Conservation (phyloP, 2,329 filamentous ascomycete genomes). For the Colletotrichum nymphaeae region DNA sequence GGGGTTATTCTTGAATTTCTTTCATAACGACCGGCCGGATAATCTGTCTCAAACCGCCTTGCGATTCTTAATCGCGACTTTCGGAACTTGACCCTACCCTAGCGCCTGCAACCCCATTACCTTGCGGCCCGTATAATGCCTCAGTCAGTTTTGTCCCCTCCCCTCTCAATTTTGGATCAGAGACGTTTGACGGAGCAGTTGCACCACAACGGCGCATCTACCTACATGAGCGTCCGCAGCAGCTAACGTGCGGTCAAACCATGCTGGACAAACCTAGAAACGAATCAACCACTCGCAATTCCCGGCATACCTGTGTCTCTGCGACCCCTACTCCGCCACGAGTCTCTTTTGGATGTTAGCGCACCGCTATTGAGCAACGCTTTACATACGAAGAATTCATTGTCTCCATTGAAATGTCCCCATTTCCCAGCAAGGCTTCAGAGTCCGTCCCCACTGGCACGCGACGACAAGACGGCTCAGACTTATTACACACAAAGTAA, state of each 20-base stretch:
- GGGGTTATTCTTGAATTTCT: neutral
- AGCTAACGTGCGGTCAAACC: neutral
- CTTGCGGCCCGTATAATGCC: neutral
- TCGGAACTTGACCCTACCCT: neutral
- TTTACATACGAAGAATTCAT: conserved; percentile 30
- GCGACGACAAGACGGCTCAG: conserved; percentile 19
- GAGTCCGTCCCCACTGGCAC: conserved; percentile 23
- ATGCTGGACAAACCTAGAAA: neutral
- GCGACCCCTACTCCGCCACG: conserved; percentile 20
- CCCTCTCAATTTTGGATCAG: neutral
- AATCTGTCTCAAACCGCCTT: neutral
- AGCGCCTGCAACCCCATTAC: neutral
- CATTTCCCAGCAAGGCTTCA: neutral
- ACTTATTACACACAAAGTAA: neutral
- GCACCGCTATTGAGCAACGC: conserved; percentile 14
- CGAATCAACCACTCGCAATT: neutral
- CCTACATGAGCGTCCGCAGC: neutral
- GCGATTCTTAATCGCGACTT: neutral
- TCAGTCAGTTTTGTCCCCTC: neutral
- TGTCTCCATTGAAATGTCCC: conserved; percentile 23
- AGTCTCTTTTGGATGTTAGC: conserved; percentile 22
- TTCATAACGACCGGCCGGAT: neutral
- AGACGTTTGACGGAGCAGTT: neutral
- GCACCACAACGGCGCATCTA: neutral
- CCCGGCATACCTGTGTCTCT: neutral